Percentiles rank a stretch among this genome's conserved stretches.
phyloP scores from a whole-genome alignment of 1,284 basidiomycete species.

The Ustilago tritici region DNA sequence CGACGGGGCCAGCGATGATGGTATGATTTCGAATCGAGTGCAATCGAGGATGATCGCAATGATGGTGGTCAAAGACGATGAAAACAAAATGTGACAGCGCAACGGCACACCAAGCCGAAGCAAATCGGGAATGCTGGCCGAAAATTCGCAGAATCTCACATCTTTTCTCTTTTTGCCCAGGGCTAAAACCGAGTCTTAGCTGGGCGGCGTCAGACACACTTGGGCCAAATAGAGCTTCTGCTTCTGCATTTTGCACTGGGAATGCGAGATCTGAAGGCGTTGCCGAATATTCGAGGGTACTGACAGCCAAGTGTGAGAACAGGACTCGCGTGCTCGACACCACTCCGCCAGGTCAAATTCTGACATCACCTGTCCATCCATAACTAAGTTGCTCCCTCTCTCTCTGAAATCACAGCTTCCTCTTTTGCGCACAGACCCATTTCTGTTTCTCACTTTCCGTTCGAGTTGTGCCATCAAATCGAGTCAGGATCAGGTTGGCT shows the following conservation, averaged over 20 bases:
- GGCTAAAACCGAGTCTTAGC: not conserved
- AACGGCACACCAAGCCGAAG: not conserved
- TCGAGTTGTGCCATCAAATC: too few species aligned
- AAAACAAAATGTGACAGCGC: not conserved
- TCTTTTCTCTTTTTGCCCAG: not conserved
- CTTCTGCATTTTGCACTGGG: not conserved
- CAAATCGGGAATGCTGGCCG: not conserved
- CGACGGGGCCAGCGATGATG: too few species aligned
- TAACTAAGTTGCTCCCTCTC: not conserved
- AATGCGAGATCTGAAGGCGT: not conserved
- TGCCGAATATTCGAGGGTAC: not conserved
- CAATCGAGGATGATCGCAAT: not conserved
- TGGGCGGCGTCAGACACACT: not conserved
- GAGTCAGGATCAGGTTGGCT: not conserved
- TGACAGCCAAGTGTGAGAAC: not conserved
- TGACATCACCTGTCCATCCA: slow-evolving; percentile 4
- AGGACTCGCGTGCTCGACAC: not conserved
- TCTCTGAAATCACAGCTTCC: slow-evolving; percentile 6
- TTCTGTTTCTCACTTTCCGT: not conserved
- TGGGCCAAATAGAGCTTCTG: too few species aligned
- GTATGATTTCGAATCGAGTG: not conserved
- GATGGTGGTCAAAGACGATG: not conserved
- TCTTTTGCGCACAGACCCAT: slow-evolving; percentile 6
- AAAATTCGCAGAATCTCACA: not conserved
- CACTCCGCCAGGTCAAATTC: not conserved